A percentile compares a stretch with the other conserved stretches of the same genome.
These are phyloP conservation scores for Parastagonospora nodorum DNA, from an alignment of 2,329 filamentous ascomycete genomes.

Conservation along the genomic window DNA sequence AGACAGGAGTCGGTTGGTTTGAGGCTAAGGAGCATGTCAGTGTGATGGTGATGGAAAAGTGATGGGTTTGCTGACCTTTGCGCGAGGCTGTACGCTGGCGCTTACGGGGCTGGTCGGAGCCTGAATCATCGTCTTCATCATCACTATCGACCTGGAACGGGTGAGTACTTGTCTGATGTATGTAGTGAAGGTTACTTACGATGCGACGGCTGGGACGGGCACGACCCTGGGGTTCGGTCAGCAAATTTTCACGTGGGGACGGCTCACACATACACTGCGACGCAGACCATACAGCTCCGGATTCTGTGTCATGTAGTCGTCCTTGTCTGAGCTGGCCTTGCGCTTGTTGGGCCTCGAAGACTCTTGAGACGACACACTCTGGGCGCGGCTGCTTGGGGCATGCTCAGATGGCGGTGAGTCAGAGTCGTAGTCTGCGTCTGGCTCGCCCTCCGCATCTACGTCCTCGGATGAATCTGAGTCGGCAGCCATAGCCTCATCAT, in stretches of 20 bases:
- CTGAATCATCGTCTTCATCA: conserved; percentile 73
- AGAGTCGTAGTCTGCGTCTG: conserved; percentile 75
- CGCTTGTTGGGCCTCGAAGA: conserved; percentile 72
- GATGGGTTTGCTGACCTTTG: conserved; percentile 58
- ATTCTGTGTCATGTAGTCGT: conserved; percentile 87
- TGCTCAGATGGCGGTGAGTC: conserved; percentile 56
- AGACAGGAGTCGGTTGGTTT: conserved; percentile 55
- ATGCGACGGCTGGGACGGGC: conserved; percentile 66
- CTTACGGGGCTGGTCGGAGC: conserved; percentile 63
- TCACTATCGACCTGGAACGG: conserved; percentile 61
- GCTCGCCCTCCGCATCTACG: conserved; percentile 57
- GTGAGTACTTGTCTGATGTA: conserved; percentile 21
- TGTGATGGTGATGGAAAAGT: conserved; percentile 13
- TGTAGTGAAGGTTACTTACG: conserved; percentile 49
- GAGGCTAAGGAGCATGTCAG: conserved; percentile 61
- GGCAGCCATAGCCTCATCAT: conserved; percentile 51
- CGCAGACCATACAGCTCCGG: conserved; percentile 93
- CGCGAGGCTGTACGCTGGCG: conserved; percentile 69
- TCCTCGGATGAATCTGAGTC: conserved; percentile 55
- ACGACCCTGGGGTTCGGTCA: conserved; percentile 56
- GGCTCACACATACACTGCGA: conserved; percentile 73
- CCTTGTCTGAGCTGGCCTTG: conserved; percentile 67
- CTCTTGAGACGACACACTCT: conserved; percentile 72
- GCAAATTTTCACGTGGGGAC: conserved; percentile 19
- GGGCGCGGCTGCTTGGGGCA: conserved; percentile 57